phyloP scores from a whole-genome alignment of 176 grass and related monocot species.

The Poa pratensis region DNA sequence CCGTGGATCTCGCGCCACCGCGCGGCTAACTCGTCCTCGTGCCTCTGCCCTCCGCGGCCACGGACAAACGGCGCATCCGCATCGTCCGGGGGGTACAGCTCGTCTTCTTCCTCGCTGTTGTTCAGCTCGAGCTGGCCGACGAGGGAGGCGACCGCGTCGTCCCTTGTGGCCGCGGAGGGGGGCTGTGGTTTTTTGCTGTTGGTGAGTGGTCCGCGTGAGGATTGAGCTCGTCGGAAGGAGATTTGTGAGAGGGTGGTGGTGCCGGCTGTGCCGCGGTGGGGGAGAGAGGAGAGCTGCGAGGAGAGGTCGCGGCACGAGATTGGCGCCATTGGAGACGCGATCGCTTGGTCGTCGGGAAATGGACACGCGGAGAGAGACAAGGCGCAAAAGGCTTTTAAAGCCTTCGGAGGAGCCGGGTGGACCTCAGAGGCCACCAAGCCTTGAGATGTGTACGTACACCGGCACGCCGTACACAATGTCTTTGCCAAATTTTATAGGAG shows the following conservation, averaged over 20 bases:
- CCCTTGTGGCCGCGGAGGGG: constrained; percentile 43
- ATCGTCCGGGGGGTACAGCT: background rate
- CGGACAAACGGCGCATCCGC: background rate
- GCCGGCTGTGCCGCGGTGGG: background rate
- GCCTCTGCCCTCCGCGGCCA: background rate
- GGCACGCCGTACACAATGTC: no score
- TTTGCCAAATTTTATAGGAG: no score
- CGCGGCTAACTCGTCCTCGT: constrained; percentile 27
- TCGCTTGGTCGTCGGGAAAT: background rate
- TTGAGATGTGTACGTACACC: background rate
- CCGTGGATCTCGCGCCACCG: constrained; percentile 89
- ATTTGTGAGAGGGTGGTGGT: background rate
- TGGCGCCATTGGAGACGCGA: constrained; percentile 41
- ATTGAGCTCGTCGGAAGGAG: constrained; percentile 36
- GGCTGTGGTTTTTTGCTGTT: background rate
- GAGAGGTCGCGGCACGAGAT: constrained; percentile 35
- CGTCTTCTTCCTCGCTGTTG: constrained; percentile 8
- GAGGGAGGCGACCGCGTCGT: constrained; percentile 54
- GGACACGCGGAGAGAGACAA: background rate
- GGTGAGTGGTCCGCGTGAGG: background rate
- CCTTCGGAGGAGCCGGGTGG: background rate
- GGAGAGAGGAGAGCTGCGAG: constrained; percentile 29
- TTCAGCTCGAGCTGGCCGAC: constrained; percentile 45
- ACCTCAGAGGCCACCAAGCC: background rate
- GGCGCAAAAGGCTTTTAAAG: background rate